Evolutionary conservation across 305 asterid species (phyloP).

Genomic region (Plantago lanceolata): DNA sequence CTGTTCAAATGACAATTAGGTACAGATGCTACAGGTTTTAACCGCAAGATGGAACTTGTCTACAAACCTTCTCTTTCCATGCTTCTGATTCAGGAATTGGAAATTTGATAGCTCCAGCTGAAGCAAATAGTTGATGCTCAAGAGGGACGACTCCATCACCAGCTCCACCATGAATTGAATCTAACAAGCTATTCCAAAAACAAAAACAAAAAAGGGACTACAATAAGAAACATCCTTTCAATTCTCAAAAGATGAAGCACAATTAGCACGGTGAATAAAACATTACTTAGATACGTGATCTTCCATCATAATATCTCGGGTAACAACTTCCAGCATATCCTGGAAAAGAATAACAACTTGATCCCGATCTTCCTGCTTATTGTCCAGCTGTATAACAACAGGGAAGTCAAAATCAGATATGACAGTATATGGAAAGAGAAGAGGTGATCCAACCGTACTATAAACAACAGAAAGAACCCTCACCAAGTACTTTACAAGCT

Average conservation of each 20-base stretch:
- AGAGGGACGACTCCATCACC: constrained; percentile 87
- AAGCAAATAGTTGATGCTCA: constrained; percentile 97
- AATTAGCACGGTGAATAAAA: constrained; percentile 21
- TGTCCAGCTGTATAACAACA: constrained; percentile 61
- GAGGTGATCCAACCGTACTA: constrained; percentile 1
- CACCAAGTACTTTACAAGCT: constrained; percentile 94
- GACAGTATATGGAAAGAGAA: constrained; percentile 10
- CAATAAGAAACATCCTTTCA: constrained; percentile 23
- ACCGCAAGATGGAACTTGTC: constrained; percentile 13
- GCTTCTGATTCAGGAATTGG: constrained; percentile 91
- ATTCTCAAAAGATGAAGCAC: constrained; percentile 23
- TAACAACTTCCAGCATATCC: constrained; percentile 98
- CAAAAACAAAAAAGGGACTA: constrained; percentile 18
- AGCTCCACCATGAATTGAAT: constrained; percentile 74
- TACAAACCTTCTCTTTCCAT: constrained; percentile 93
- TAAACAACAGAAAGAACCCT: constrained; percentile 28
- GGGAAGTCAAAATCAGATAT: constrained; percentile 23
- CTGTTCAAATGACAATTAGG: constrained; percentile 42
- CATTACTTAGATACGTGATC: constrained; percentile 75
- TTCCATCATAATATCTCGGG: constrained; percentile 93
- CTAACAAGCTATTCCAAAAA: constrained; percentile 58
- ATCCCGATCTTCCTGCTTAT: constrained; percentile 92
- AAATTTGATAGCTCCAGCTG: constrained; percentile 93
- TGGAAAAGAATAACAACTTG: constrained; percentile 97
- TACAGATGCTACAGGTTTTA: constrained; percentile 11